A percentile compares a stretch with the other conserved stretches of the same genome.
Evolutionary conservation across 2,329 filamentous ascomycete species (phyloP).

Genomic region (Pseudogymnoascus sp.): DNA sequence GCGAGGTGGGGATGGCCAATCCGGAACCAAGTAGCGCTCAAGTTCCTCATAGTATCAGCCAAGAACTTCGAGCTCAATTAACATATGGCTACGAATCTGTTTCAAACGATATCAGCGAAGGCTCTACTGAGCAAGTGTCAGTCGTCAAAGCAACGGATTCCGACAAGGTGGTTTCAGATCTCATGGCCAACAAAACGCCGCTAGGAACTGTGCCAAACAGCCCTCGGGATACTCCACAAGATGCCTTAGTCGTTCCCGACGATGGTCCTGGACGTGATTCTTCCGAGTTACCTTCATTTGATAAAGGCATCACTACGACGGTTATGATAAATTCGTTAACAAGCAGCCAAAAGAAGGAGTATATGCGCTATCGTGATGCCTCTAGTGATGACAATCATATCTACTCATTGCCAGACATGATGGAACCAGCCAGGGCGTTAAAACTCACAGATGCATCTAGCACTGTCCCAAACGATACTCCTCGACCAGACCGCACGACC

Average conservation of each 20-base stretch:
- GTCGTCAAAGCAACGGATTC: background rate
- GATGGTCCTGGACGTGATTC: background rate
- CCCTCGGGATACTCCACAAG: background rate
- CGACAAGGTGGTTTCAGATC: background rate
- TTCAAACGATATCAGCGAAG: background rate
- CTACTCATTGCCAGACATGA: slow-evolving; percentile 7
- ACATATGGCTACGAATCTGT: background rate
- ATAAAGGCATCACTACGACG: background rate
- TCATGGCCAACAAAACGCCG: background rate
- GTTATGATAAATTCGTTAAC: slow-evolving; percentile 4
- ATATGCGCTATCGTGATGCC: background rate
- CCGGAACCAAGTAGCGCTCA: slow-evolving; percentile 6
- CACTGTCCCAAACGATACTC: slow-evolving; percentile 10
- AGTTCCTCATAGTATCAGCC: slow-evolving; percentile 11
- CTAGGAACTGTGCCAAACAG: background rate
- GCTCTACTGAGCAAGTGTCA: background rate
- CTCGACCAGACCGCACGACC: background rate
- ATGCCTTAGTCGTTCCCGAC: background rate
- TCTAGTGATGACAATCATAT: slow-evolving; percentile 1
- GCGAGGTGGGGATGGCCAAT: background rate
- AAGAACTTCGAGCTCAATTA: slow-evolving; percentile 1
- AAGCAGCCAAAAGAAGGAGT: slow-evolving; percentile 8
- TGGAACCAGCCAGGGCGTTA: background rate
- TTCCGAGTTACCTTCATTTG: background rate
- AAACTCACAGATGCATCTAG: slow-evolving; percentile 5